A percentile compares a stretch with the other conserved stretches of the same genome.
These are phyloP conservation scores for Cordyceps pruinosa DNA, from an alignment of 2,329 filamentous ascomycete species.

Conservation along the genomic window DNA sequence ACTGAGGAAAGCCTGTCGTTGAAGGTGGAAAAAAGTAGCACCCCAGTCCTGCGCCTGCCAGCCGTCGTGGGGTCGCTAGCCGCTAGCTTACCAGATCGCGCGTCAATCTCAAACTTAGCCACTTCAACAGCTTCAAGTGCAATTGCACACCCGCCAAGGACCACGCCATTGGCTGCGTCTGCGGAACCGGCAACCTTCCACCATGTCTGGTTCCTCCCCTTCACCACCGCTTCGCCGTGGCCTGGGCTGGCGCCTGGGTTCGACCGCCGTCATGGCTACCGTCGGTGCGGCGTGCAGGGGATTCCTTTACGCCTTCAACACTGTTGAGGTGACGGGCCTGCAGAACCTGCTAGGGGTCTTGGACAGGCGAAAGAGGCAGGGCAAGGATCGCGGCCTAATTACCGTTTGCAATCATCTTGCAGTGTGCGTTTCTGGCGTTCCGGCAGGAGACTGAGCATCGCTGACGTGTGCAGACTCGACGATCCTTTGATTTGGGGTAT, in stretches of 20 bases:
- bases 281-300: slow-evolving; percentile 63
- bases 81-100: background rate
- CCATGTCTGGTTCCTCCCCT: slow-evolving; percentile 17
- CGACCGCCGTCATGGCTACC: slow-evolving; percentile 66
- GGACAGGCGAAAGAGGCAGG: slow-evolving; percentile 60
- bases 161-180: slow-evolving; percentile 9
- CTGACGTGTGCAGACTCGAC: slow-evolving; percentile 58
- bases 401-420: slow-evolving; percentile 52
- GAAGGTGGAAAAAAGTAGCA: background rate
- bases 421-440: slow-evolving; percentile 26
- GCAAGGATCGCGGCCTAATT: slow-evolving; percentile 68
- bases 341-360: slow-evolving; percentile 68
- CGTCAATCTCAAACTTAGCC: background rate
- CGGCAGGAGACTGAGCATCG: slow-evolving; percentile 2
- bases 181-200: background rate
- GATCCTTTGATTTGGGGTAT: slow-evolving; percentile 93
- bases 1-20: background rate
- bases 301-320: slow-evolving; percentile 71
- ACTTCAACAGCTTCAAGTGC: background rate
- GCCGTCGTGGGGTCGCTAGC: background rate
- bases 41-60: background rate
- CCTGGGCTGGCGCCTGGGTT: slow-evolving; percentile 64
- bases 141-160: slow-evolving; percentile 1
- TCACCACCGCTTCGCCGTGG: slow-evolving; percentile 40
- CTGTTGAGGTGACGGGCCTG: slow-evolving; percentile 68